These are phyloP conservation scores for Chalciporus piperatus DNA, from an alignment of 768 basidiomycete species.

Conservation along the genomic window DNA sequence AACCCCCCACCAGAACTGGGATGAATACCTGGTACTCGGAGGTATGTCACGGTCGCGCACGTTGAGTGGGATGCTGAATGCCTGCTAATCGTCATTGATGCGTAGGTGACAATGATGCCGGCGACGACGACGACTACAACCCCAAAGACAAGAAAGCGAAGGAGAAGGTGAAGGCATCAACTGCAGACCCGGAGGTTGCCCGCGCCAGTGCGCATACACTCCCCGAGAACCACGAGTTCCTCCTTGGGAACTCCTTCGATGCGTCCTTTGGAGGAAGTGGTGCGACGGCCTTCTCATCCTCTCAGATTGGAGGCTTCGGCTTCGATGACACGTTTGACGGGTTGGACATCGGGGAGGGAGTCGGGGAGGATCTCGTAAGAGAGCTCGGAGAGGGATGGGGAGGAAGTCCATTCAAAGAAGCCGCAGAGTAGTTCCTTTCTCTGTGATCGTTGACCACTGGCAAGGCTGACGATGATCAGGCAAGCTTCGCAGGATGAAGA, in stretches of 20 bases:
- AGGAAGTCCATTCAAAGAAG: slow-evolving; percentile 11
- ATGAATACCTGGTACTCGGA: slow-evolving; percentile 52
- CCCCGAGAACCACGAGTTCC: slow-evolving; percentile 65
- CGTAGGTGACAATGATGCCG: slow-evolving; percentile 10
- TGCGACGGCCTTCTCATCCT: slow-evolving; percentile 46
- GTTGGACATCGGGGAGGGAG: slow-evolving; percentile 52
- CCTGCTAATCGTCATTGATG: background rate
- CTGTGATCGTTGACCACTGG: background rate
- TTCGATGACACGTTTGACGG: slow-evolving; percentile 58
- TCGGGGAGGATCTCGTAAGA: slow-evolving; percentile 72
- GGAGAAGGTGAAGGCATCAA: slow-evolving; percentile 26
- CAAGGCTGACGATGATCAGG: slow-evolving; percentile 14
- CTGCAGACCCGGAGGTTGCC: slow-evolving; percentile 39
- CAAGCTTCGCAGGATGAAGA: slow-evolving; percentile 18
- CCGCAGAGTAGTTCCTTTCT: slow-evolving; percentile 13
- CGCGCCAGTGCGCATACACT: slow-evolving; percentile 61
- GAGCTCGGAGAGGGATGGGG: slow-evolving; percentile 77
- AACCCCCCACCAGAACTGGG: slow-evolving; percentile 51
- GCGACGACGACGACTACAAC: slow-evolving; percentile 52
- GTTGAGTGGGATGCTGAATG: background rate
- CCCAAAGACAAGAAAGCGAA: slow-evolving; percentile 32
- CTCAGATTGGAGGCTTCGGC: slow-evolving; percentile 48
- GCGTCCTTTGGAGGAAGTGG: slow-evolving; percentile 48
- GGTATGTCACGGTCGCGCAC: slow-evolving; percentile 35
- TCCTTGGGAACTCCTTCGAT: slow-evolving; percentile 67